Base-by-base conservation (phyloP, 805 yeast species). In the Kodamaea sagamina region DNA sequence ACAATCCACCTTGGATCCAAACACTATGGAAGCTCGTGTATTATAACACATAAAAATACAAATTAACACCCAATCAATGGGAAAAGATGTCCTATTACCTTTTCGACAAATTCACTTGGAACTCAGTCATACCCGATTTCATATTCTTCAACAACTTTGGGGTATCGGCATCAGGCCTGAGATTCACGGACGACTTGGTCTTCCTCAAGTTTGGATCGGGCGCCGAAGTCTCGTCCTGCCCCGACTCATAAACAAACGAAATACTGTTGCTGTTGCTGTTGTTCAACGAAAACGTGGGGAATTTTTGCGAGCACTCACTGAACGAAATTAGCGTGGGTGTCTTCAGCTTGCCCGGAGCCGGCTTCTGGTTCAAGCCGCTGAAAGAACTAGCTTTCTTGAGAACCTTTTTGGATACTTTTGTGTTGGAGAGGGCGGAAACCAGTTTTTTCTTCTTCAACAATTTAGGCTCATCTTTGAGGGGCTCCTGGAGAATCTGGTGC, bases 41-140 rank as follows among this genome's bases (percentile, higher is more conserved):
- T 28, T 28, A 28, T 34, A 16, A 29, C 26, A 39, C 26, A 28
- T 26, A 37, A 22, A 37, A 18, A 11, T 37, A 37, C 34, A 29
- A 16, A 13, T 10, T 24, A 5, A 21, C 12, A 32, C 40, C 40
- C 40, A 36, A 36, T 36, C 40, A 36, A 36, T 36, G 32, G 40
- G 40, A 25, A 21, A 8, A 21, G 24, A 21, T 6, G 12, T 17
- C 17, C 37, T 36, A 28, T 15, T 24, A 24, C 28, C 28, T 36
- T 36, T 36, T 36, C 4, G 40, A 25, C 40, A 41, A 24, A 19
- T 41, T 32, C 13, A 50, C 41, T 44, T 50, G 54, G 41, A 49
- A 49, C 42, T 49, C 49, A 4, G 47, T 39, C 51, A 49, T 38
- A 8, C 53, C 53, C 12, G 51, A 47, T 31, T 45, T 40, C 53